Evolutionary conservation across 1,284 basidiomycete genomes (phyloP).

Genomic region (Cutaneotrichosporon sp.): DNA sequence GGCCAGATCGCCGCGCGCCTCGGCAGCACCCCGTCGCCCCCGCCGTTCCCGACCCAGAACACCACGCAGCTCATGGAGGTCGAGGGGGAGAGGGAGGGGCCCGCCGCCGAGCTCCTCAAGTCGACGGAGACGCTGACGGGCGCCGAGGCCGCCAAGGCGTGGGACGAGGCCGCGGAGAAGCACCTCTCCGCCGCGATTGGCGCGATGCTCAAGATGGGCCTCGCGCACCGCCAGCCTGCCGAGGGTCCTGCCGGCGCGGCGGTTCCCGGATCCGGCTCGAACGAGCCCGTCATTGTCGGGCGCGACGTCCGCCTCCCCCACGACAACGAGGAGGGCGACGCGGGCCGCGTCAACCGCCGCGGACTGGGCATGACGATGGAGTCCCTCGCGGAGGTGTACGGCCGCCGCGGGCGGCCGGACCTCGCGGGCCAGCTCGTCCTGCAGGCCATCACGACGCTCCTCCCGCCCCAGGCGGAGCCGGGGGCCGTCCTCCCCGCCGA

Average conservation of each 20-base stretch:
- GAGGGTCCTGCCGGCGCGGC: too few relatives aligned
- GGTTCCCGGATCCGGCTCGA: background rate
- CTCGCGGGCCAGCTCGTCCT: slow-evolving; percentile 48
- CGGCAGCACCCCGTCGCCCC: slow-evolving; percentile 13
- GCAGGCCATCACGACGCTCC: slow-evolving; percentile 47
- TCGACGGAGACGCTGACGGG: background rate
- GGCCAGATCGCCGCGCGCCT: slow-evolving; percentile 28
- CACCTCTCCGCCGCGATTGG: slow-evolving; percentile 42
- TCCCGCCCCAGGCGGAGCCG: slow-evolving; percentile 35
- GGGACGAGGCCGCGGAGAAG: slow-evolving; percentile 42
- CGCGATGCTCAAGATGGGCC: slow-evolving; percentile 45
- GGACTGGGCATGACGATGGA: slow-evolving; percentile 55
- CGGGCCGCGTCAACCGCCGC: slow-evolving; percentile 41
- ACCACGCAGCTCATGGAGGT: background rate
- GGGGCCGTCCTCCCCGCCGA: slow-evolving; percentile 33
- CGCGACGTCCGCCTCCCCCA: slow-evolving; percentile 39
- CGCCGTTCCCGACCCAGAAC: slow-evolving; percentile 12
- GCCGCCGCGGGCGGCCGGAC: slow-evolving; percentile 42
- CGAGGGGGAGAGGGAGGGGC: background rate
- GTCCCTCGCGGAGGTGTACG: slow-evolving; percentile 50
- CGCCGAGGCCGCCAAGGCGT: slow-evolving; percentile 18
- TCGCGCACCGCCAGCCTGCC: slow-evolving; percentile 13
- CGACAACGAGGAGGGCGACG: slow-evolving; percentile 25
- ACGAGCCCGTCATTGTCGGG: slow-evolving; percentile 38
- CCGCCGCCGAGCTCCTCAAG: background rate